A percentile compares a stretch with the other conserved stretches of the same genome.
Evolutionary conservation across 163 green algal genomes (phyloP).

Genomic region (Volvox carteri): DNA sequence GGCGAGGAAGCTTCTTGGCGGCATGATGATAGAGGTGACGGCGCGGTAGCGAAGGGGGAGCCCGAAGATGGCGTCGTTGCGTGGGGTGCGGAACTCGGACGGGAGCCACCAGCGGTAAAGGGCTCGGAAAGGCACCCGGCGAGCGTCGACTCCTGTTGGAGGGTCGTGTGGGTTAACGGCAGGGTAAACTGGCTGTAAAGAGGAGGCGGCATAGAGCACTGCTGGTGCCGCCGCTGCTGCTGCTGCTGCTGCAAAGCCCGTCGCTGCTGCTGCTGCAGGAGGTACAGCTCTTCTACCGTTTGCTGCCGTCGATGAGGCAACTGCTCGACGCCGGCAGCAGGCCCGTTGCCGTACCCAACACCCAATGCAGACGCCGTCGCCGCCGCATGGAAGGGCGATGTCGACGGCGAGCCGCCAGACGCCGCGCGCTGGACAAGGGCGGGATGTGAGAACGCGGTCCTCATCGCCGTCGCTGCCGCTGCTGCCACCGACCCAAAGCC

Average conservation of each 20-base stretch:
- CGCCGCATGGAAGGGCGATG: not conserved
- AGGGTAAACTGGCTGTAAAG: not conserved
- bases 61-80: not conserved
- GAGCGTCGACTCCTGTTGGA: not conserved
- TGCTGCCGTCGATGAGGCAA: not conserved
- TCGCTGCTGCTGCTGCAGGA: not conserved
- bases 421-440: not conserved
- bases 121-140: slow-evolving; percentile 27
- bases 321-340: not conserved
- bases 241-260: not conserved
- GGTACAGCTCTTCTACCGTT: not conserved
- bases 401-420: not conserved
- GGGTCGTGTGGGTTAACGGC: not conserved
- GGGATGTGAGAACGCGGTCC: not conserved
- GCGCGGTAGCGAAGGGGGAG: not conserved
- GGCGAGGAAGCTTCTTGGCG: not conserved
- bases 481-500: not conserved
- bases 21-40: not conserved
- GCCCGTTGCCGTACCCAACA: not conserved
- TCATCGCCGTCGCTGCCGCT: not conserved
- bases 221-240: not conserved
- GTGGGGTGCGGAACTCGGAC: not conserved
- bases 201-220: too few species aligned
- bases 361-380: not conserved
- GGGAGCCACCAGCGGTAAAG: not conserved